A percentile compares a stretch with the other conserved stretches of the same genome.
Evolutionary conservation across 352 stramenopile species (phyloP).

Genomic region (Phytophthora hybrid): DNA sequence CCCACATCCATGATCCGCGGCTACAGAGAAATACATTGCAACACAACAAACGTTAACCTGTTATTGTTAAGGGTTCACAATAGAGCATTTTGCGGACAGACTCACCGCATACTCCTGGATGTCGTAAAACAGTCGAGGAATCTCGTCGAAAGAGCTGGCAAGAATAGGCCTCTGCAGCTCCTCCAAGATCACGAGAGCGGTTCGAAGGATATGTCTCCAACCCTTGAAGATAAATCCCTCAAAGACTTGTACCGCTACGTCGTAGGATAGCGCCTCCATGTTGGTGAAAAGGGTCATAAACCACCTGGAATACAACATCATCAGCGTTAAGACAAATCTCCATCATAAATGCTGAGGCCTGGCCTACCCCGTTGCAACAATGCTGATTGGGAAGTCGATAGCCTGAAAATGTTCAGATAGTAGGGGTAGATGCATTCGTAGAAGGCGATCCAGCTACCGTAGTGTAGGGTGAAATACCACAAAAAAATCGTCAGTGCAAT

Average conservation of each 20-base stretch:
- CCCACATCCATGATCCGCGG: constrained; percentile 38
- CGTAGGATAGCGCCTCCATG: constrained; percentile 74
- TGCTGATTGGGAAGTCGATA: constrained; percentile 78
- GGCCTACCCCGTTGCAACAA: constrained; percentile 68
- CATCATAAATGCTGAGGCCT: neutral
- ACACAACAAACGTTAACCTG: neutral
- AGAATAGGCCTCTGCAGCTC: constrained; percentile 62
- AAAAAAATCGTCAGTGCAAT: neutral
- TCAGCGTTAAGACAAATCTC: neutral
- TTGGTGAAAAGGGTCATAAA: constrained; percentile 87
- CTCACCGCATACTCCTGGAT: constrained; percentile 69
- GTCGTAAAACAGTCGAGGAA: constrained; percentile 81
- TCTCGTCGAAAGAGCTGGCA: constrained; percentile 70
- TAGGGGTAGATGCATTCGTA: constrained; percentile 50
- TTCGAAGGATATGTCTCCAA: constrained; percentile 79
- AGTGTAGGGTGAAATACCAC: neutral
- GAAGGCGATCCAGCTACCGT: constrained; percentile 67
- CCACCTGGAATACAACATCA: constrained; percentile 52
- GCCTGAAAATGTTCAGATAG: constrained; percentile 54
- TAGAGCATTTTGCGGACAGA: neutral
- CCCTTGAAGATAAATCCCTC: constrained; percentile 75
- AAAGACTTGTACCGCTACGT: constrained; percentile 65
- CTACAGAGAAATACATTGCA: constrained; percentile 22
- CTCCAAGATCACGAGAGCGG: constrained; percentile 66
- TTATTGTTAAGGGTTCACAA: neutral